A percentile compares a stretch with the other conserved stretches of the same genome.
Conservation (phyloP, 208 protist species). For the Strigomonas culicis region DNA sequence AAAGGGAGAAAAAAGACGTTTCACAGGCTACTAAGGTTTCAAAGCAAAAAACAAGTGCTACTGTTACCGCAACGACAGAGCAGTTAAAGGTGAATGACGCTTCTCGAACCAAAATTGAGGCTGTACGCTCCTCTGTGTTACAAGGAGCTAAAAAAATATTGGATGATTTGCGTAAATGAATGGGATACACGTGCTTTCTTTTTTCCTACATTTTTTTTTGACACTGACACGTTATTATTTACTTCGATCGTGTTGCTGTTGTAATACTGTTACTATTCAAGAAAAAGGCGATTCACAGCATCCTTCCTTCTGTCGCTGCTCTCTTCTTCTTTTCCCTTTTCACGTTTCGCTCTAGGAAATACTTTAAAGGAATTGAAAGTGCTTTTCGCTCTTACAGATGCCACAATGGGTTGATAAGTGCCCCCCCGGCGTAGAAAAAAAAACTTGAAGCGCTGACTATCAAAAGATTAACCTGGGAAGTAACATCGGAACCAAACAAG, state of each 20-base stretch:
- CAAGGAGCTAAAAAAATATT: neutral
- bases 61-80: conserved; percentile 12
- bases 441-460: neutral
- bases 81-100: neutral
- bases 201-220: too few relatives aligned
- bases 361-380: neutral
- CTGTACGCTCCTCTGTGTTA: neutral
- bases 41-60: conserved; percentile 11
- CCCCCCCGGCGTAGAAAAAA: conserved; percentile 12
- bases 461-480: neutral
- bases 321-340: neutral
- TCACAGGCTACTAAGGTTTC: neutral
- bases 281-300: too few relatives aligned
- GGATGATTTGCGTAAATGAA: neutral
- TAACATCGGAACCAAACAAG: conserved; percentile 26
- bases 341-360: neutral
- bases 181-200: too few relatives aligned
- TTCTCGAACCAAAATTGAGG: conserved; percentile 2
- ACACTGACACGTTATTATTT: neutral
- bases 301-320: too few relatives aligned
- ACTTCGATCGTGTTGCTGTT: neutral
- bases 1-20: conserved; percentile 14
- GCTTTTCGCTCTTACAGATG: neutral
- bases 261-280: conserved; percentile 10
- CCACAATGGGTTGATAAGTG: conserved; percentile 16